Percentiles rank a stretch among this genome's conserved stretches.
Conservation (phyloP, 441 rosid species). For the Populus hybrid region DNA sequence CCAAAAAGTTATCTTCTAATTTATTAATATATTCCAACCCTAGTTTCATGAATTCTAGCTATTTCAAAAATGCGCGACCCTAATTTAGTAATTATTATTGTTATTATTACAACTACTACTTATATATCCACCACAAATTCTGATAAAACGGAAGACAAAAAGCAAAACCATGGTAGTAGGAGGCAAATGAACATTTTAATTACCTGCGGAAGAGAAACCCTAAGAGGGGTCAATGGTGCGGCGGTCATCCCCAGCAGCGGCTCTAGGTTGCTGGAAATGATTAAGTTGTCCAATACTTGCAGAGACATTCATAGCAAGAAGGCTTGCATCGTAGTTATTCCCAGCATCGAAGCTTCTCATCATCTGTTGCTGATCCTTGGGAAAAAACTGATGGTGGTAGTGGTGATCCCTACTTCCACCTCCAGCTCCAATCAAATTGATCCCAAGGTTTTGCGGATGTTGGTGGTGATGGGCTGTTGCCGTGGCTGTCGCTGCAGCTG, state of each 20-base stretch:
- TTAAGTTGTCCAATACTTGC: conserved; percentile 63
- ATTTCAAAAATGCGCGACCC: not conserved
- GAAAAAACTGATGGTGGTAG: conserved; percentile 64
- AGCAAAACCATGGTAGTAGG: not conserved
- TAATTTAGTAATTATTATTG: not conserved
- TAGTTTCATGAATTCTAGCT: not conserved
- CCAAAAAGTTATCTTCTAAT: not conserved
- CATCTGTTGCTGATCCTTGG: conserved; percentile 61
- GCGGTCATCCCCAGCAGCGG: conserved; percentile 73
- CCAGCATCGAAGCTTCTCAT: conserved; percentile 54
- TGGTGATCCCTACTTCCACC: conserved; percentile 43
- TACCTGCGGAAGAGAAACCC: not conserved
- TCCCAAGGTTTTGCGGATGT: conserved; percentile 46
- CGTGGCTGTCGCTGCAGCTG: conserved; percentile 47
- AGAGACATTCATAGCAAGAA: conserved; percentile 61
- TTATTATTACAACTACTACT: not conserved
- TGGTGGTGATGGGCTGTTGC: conserved; percentile 29
- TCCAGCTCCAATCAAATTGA: conserved; percentile 45
- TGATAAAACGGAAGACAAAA: not conserved
- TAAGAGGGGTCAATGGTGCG: conserved; percentile 75
- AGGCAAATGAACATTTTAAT: not conserved
- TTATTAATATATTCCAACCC: not conserved
- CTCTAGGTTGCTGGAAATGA: conserved; percentile 70
- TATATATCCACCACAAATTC: not conserved
- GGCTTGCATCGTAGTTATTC: conserved; percentile 50